Conservation (phyloP, 306 rosid genomes). For the Datisca glomerata region DNA sequence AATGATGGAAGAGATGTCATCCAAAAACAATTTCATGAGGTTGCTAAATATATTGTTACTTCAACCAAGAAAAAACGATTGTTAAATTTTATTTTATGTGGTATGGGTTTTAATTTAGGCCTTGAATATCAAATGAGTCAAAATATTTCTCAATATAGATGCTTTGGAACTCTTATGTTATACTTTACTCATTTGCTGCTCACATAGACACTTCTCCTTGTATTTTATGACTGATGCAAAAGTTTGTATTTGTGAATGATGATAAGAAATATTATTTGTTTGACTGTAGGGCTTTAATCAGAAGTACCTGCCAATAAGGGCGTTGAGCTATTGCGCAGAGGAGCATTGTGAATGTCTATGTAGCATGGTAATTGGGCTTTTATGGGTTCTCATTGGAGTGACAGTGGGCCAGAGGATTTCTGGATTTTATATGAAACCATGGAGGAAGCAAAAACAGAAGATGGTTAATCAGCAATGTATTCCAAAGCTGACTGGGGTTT, state of each 20-base stretch:
- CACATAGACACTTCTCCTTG: not conserved
- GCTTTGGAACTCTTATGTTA: constrained; percentile 2
- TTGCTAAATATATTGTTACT: not conserved
- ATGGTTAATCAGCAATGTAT: constrained; percentile 15
- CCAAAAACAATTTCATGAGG: no score
- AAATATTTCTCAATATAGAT: not conserved
- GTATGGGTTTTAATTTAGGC: not conserved
- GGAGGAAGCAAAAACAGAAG: constrained; percentile 30
- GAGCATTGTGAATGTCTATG: constrained; percentile 17
- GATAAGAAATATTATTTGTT: constrained; percentile 6
- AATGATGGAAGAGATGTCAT: no score
- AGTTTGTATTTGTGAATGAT: not conserved
- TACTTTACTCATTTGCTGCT: no score
- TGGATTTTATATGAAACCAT: constrained; percentile 23
- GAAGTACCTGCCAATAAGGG: constrained; percentile 27
- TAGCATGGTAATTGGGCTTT: constrained; percentile 28
- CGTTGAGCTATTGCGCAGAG: constrained; percentile 15
- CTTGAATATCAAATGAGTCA: constrained; percentile 1
- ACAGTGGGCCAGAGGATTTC: constrained; percentile 29
- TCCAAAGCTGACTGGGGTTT: no score
- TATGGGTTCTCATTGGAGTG: constrained; percentile 46
- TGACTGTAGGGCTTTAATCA: constrained; percentile 20
- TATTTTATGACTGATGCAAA: no score
- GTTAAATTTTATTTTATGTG: not conserved
- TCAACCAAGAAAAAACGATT: not conserved